Conservation (phyloP, 106 monocot species). For the Allium fistulosum region DNA sequence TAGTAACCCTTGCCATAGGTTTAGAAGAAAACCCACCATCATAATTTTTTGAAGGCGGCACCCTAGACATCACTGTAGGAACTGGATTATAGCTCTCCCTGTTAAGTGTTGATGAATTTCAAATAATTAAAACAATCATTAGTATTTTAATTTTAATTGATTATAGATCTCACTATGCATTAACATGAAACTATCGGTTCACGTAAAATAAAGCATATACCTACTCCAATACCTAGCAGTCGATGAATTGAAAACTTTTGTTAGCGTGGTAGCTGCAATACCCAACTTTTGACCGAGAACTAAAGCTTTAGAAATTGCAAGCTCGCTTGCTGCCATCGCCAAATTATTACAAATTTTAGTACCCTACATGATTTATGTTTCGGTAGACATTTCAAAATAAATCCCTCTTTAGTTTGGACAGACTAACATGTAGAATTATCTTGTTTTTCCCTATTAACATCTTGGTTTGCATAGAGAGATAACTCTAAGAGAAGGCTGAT, state of each 20-base stretch:
- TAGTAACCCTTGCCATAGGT: slow-evolving; percentile 84
- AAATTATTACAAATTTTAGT: slow-evolving; percentile 97
- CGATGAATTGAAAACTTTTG: slow-evolving; percentile 88
- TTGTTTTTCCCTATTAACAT: too few relatives aligned
- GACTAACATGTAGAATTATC: too few relatives aligned
- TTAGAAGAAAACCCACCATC: slow-evolving; percentile 87
- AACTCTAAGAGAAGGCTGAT: too few relatives aligned
- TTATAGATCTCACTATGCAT: too few relatives aligned
- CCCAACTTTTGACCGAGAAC: slow-evolving; percentile 87
- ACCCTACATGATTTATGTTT: slow-evolving; percentile 21
- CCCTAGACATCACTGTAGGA: slow-evolving; percentile 80
- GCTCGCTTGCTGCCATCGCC: slow-evolving; percentile 94
- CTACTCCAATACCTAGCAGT: slow-evolving; percentile 98
- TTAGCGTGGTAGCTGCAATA: slow-evolving; percentile 54
- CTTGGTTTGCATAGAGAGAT: too few relatives aligned
- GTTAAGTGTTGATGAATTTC: neutral
- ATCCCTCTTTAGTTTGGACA: too few relatives aligned
- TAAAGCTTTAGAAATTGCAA: slow-evolving; percentile 90
- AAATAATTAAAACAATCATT: too few relatives aligned
- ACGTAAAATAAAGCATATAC: slow-evolving; percentile 16
- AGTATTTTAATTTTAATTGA: too few relatives aligned
- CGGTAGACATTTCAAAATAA: too few relatives aligned
- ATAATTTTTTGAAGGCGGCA: slow-evolving; percentile 90
- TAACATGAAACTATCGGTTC: too few relatives aligned
- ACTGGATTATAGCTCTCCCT: slow-evolving; percentile 96